Conservation (phyloP, 2,329 filamentous ascomycete species). For the Didymella keratinophila region DNA sequence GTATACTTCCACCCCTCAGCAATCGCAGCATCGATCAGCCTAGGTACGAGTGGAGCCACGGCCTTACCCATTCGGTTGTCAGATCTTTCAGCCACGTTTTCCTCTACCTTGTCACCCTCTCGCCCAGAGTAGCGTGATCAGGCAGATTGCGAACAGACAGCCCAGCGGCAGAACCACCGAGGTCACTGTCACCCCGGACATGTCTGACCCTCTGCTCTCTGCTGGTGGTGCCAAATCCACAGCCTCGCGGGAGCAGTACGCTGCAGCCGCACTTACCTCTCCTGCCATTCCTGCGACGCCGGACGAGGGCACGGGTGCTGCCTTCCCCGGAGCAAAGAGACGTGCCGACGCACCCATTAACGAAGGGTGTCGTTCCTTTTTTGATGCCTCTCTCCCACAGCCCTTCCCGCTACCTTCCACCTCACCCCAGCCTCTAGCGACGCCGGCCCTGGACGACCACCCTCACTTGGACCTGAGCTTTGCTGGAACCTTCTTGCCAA, state of each 20-base stretch:
- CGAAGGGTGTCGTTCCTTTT: constrained; percentile 33
- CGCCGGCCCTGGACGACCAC: constrained; percentile 37
- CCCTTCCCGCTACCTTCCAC: constrained; percentile 42
- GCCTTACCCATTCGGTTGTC: constrained; percentile 32
- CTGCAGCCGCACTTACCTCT: constrained; percentile 23
- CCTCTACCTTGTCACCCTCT: constrained; percentile 27
- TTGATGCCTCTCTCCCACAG: constrained; percentile 40
- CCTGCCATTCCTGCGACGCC: constrained; percentile 34
- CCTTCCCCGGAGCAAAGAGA: constrained; percentile 24
- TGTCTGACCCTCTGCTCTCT: constrained; percentile 23
- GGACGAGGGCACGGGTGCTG: constrained; percentile 28
- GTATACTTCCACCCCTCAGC: constrained; percentile 17
- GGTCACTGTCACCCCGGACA: constrained; percentile 22
- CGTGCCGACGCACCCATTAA: constrained; percentile 22
- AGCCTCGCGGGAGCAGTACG: constrained; percentile 22
- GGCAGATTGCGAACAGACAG: constrained; percentile 22
- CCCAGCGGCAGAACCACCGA: constrained; percentile 12
- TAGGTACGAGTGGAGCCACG: constrained; percentile 30
- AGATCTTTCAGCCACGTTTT: constrained; percentile 39
- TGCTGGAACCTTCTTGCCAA: constrained; percentile 37
- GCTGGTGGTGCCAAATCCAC: constrained; percentile 12
- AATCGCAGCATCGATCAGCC: constrained; percentile 15
- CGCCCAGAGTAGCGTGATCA: constrained; percentile 26
- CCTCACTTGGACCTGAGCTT: constrained; percentile 40
- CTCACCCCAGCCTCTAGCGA: constrained; percentile 30